phyloP scores from a whole-genome alignment of 345 rosid species.

The Eucalyptus rudis region DNA sequence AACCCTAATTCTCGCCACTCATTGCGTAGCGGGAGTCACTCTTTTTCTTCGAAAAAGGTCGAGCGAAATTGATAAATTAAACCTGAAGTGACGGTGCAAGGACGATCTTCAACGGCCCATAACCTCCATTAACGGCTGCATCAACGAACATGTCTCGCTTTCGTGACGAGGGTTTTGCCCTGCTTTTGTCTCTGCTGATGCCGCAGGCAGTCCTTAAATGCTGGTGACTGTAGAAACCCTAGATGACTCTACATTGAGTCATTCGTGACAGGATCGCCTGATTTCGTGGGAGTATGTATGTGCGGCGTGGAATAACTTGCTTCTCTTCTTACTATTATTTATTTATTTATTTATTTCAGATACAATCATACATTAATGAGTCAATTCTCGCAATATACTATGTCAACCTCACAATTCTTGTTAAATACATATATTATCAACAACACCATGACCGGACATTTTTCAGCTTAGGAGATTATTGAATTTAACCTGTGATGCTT shows the following conservation, averaged over 20 bases:
- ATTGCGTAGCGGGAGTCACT: neutral
- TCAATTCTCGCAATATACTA: neutral
- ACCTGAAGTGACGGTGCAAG: neutral
- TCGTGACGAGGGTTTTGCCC: neutral
- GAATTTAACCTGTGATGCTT: neutral
- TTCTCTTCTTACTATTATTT: neutral
- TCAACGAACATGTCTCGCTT: constrained; percentile 12
- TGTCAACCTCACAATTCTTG: neutral
- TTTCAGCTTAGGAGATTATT: neutral
- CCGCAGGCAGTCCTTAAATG: neutral
- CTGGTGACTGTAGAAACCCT: neutral
- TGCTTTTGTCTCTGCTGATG: neutral
- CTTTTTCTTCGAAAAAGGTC: neutral
- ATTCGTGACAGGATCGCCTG: neutral
- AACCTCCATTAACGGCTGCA: constrained; percentile 41
- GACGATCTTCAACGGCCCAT: constrained; percentile 7
- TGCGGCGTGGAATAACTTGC: neutral
- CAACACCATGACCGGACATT: neutral
- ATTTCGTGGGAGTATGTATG: neutral
- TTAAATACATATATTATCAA: neutral
- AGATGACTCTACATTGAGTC: neutral
- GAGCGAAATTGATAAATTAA: neutral
- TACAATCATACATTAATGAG: neutral
- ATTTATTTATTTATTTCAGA: neutral
- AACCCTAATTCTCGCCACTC: neutral